Conservation (phyloP, 2,329 filamentous ascomycete genomes). For the Rutstroemia sp. region DNA sequence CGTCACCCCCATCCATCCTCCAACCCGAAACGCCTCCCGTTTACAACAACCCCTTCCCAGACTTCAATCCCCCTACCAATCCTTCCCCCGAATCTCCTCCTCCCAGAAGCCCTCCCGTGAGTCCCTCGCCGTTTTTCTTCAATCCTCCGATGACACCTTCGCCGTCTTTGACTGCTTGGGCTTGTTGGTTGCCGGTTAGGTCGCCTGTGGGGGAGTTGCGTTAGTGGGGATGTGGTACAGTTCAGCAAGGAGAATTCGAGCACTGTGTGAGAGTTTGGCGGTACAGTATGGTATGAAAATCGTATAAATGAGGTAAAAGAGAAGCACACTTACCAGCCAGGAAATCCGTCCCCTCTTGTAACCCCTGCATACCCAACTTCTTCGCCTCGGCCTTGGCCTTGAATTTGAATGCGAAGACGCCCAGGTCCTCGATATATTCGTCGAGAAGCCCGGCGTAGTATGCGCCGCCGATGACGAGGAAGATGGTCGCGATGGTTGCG, state of each 20-base stretch:
- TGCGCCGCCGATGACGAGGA: slow-evolving; percentile 28
- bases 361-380: slow-evolving; percentile 33
- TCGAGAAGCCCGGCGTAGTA: slow-evolving; percentile 34
- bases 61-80: slow-evolving; percentile 3
- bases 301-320: background rate
- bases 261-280: no score
- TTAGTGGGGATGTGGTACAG: background rate
- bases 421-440: slow-evolving; percentile 33
- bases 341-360: slow-evolving; percentile 35
- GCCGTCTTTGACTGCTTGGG: slow-evolving; percentile 25
- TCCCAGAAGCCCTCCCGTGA: background rate
- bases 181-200: slow-evolving; percentile 33
- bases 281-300: background rate
- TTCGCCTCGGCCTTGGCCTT: slow-evolving; percentile 36
- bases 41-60: slow-evolving; percentile 4
- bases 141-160: slow-evolving; percentile 19
- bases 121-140: slow-evolving; percentile 11
- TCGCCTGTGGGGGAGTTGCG: slow-evolving; percentile 22
- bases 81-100: background rate
- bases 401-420: slow-evolving; percentile 34
- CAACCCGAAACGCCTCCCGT: background rate
- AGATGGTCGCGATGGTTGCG: slow-evolving; percentile 27
- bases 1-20: no score
- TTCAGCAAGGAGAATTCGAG: background rate
- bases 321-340: slow-evolving; percentile 26